Conservation (phyloP, 2,329 filamentous ascomycete genomes). For the Zymoseptoria crescenta region DNA sequence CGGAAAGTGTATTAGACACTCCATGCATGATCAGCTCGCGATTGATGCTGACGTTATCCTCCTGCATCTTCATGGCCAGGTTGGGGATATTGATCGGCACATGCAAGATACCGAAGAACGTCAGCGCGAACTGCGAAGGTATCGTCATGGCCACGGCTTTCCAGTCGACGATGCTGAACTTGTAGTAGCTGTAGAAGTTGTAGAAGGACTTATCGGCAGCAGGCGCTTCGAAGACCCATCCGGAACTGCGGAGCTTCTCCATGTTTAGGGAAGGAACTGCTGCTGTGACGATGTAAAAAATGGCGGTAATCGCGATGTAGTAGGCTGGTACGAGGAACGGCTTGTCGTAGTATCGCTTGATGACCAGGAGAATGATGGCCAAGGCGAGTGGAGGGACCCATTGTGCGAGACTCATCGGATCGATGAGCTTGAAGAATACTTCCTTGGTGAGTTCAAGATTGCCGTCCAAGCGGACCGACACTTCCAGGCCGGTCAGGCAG, state of each 20-base stretch:
- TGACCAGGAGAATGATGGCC: constrained; percentile 65
- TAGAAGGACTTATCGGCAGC: constrained; percentile 86
- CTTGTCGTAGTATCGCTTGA: constrained; percentile 68
- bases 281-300: constrained; percentile 72
- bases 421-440: constrained; percentile 67
- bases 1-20: constrained; percentile 85
- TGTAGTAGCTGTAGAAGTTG: constrained; percentile 92
- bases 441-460: constrained; percentile 72
- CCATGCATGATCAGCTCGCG: constrained; percentile 88
- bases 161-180: constrained; percentile 61
- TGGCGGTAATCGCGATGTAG: constrained; percentile 67
- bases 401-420: constrained; percentile 64
- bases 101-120: constrained; percentile 94
- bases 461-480: constrained; percentile 80
- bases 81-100: constrained; percentile 98
- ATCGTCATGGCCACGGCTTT: constrained; percentile 73
- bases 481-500: constrained; percentile 82
- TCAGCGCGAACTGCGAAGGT: constrained; percentile 91
- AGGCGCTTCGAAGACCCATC: constrained; percentile 89
- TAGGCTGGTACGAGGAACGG: constrained; percentile 82
- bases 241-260: constrained; percentile 57
- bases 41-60: constrained; percentile 87
- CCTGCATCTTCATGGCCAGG: constrained; percentile 77
- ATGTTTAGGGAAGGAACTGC: constrained; percentile 61
- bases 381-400: constrained; percentile 76